Evolutionary conservation across 192 early-diverging fungal genomes (phyloP), one percentile per base, ranked within the genome.

Genomic region (Chytriomyces sp.): DNA sequence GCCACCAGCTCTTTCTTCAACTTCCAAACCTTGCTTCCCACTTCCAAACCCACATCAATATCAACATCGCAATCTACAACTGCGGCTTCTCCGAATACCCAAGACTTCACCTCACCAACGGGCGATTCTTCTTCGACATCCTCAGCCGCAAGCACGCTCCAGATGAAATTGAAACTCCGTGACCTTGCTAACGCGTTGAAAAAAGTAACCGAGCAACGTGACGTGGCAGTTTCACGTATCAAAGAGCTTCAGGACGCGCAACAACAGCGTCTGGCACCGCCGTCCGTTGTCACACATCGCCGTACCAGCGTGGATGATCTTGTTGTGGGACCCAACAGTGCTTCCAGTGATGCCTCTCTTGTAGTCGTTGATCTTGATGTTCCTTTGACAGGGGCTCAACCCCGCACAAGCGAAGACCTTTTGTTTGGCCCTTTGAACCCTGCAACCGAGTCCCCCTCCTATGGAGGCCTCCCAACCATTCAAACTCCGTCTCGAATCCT

Each of bases 131-230:
- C n/a, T n/a, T n/a, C 40, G 7, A 14, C 53, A 12, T 44, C 67
- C 12, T 62, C 32, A 22, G 52, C 54, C 3, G 70, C 28, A 2
- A 74, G 25, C 65, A 64, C 77, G 14, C 36, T 79, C 4, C 61
- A 52, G 31, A 52, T 79, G 33, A 80, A 80, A 55, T 60, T 80
- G 36, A 77, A 81, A 62, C 28, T 81, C 36, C 71, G 80, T 5
- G 75, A 80, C n/a, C 62, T 80, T 32, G 61, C 79, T 12, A 56
- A 31, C n/a, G 53, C 68, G 7, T 52, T 80, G 41, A 68, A 74
- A 41, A 77, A 64, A 37, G 64, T 64, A 14, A 70, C 60, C 2
- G 75, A 76, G 26, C 68, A 80, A 57, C 75, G 79, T 5, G 67
- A 80, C 54, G 26, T 38, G 19, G 79, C 79, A 34, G 53, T 70